Conservation (phyloP, 805 yeast genomes). For the Pichia manshurica region DNA sequence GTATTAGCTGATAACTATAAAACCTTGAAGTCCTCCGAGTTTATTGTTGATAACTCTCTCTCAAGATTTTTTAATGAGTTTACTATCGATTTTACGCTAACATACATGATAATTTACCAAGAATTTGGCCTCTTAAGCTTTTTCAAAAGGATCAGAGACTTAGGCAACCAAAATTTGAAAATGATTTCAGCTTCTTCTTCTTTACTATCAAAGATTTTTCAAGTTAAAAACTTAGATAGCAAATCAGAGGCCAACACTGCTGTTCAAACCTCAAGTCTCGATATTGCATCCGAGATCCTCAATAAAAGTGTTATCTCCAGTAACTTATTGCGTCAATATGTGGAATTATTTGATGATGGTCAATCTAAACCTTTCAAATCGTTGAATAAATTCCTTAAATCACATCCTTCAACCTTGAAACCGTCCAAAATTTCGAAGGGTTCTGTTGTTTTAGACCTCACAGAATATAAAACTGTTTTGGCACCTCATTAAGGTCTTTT, state of each 20-base stretch:
- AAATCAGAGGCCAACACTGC: background rate
- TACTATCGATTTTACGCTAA: conserved; percentile 14
- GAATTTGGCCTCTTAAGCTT: conserved; percentile 38
- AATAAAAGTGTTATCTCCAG: conserved; percentile 24
- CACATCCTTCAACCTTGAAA: conserved; percentile 30
- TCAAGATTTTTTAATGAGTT: conserved; percentile 13
- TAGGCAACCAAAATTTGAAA: conserved; percentile 13
- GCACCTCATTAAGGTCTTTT: background rate
- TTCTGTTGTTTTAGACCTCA: conserved; percentile 19
- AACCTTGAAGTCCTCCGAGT: conserved; percentile 5
- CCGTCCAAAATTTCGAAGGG: conserved; percentile 31
- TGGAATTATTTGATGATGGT: conserved; percentile 32
- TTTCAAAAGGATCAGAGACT: conserved; percentile 24
- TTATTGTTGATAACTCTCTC: conserved; percentile 12
- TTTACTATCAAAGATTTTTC: conserved; percentile 21
- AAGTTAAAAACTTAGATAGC: conserved; percentile 3
- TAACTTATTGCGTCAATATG: conserved; percentile 29
- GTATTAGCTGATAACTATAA: conserved; percentile 20
- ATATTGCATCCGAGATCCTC: conserved; percentile 16
- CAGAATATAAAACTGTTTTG: conserved; percentile 9
- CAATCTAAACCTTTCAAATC: conserved; percentile 24
- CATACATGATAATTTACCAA: conserved; percentile 22
- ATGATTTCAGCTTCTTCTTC: conserved; percentile 25
- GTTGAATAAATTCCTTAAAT: conserved; percentile 25
- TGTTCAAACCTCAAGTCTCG: background rate